Percentiles rank a stretch among this genome's conserved stretches.
Conservation (phyloP, 2,329 filamentous ascomycete species). For the Cordyceps fumosorosea region DNA sequence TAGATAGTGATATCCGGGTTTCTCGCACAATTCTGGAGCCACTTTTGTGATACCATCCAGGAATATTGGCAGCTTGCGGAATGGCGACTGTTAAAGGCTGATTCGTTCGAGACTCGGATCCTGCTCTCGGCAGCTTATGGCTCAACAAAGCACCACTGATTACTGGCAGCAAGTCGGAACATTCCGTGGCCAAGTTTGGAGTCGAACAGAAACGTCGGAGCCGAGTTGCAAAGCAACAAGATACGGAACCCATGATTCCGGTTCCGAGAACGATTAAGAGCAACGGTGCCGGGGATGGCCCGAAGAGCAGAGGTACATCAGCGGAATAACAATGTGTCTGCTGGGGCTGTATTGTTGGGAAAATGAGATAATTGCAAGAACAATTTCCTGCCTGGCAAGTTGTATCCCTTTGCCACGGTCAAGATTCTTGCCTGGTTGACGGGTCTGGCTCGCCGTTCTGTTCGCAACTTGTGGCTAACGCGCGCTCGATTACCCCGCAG, state of each 20-base stretch:
- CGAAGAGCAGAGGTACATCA: neutral
- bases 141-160: too few species aligned
- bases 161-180: neutral
- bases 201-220: neutral
- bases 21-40: too few species aligned
- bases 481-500: constrained; percentile 4
- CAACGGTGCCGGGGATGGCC: neutral
- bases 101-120: neutral
- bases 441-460: neutral
- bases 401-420: too few species aligned
- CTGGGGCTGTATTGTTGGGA: too few species aligned
- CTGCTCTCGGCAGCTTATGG: neutral
- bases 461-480: neutral
- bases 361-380: too few species aligned
- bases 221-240: neutral
- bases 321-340: too few species aligned
- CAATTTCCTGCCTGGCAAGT: neutral
- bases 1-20: too few species aligned
- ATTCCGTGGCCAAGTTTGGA: neutral
- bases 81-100: too few species aligned
- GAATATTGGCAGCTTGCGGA: too few species aligned
- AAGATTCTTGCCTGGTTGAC: neutral
- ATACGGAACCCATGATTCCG: neutral
- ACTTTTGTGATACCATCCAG: too few species aligned
- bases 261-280: neutral